These are phyloP conservation scores for Colletotrichum zoysiae DNA, from an alignment of 2,329 filamentous ascomycete genomes.

Conservation along the genomic window DNA sequence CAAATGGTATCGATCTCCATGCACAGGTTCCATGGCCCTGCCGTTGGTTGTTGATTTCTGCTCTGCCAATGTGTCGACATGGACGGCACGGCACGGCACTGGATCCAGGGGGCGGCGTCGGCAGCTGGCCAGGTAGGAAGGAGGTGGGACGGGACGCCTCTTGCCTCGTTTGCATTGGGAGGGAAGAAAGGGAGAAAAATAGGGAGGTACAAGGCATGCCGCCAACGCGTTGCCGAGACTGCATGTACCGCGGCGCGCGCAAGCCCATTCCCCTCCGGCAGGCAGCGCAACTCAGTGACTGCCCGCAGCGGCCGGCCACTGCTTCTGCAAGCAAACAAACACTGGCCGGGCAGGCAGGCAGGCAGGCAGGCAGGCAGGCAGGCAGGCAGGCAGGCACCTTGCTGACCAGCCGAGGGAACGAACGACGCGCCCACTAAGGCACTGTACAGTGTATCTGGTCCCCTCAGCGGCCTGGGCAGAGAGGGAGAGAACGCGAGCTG, in stretches of 20 bases:
- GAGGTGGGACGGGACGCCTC: background rate
- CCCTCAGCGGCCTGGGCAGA: background rate
- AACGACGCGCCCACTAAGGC: conserved; percentile 15
- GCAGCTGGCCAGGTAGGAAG: background rate
- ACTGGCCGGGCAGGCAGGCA: background rate
- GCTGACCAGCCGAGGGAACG: conserved; percentile 6
- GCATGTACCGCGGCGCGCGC: conserved; percentile 14
- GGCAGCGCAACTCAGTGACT: conserved; percentile 5
- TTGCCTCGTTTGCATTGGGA: background rate
- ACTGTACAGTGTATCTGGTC: conserved; percentile 21
- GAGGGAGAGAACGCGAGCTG: background rate
- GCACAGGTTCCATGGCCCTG: background rate
- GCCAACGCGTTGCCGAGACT: background rate
- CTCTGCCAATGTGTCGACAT: conserved; percentile 9
- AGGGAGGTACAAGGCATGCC: background rate
- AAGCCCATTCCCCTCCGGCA: background rate
- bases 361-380: too few species aligned
- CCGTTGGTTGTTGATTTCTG: conserved; percentile 6
- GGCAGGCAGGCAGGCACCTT: too few species aligned
- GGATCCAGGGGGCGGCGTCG: conserved; percentile 4
- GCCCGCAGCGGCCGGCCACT: background rate
- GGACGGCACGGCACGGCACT: background rate
- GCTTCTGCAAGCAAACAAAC: conserved; percentile 30
- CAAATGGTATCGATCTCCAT: too few species aligned
- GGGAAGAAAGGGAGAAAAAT: background rate